Base-by-base conservation (phyloP, 352 stramenopile species). In the Phytophthora megakarya region DNA sequence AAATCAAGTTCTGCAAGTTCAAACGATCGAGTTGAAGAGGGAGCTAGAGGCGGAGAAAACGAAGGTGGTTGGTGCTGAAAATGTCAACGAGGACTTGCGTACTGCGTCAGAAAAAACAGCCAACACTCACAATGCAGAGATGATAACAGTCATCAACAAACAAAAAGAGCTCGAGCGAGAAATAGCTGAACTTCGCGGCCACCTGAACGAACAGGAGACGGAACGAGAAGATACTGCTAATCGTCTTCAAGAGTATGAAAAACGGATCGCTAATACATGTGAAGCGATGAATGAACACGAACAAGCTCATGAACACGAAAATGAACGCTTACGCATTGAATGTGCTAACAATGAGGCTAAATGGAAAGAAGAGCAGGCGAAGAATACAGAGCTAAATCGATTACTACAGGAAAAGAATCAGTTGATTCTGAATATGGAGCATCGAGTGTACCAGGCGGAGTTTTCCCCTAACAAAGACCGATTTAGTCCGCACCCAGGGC, bases 331-430 rank as follows among this genome's bases (percentile, higher is more conserved):
- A 22, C 76, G 71, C 3, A 63, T 44, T 5, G 75, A 87, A 15
- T 67, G 77, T 6, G 12, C 54, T 0, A 73, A 65, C 0, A 45
- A 81, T 0, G 79, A 88, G 2, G 53, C 61, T 0, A 69, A 72
- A 22, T 81, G 65, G 57, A 78, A 78, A 39, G 83, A 88, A 59
- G 73, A 78, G 13, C 48, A 80, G 8, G 80, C 65, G 11, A 81
- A 85, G 18, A 93, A 72, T 43, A 57, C 50, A 1, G 83, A 92
- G 57, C 49, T 95, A 0, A 67, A 79, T 49, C 65, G 70, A 18
- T 53, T 95, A 1, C 30, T 92, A 6, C 61, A 73, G 18, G 86
- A 93, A 51, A 95, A 95, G 56, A 93, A 93, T 46, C 71, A 80
- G 18, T 55, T 77, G 46, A 88, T 93, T 26, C 65, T 80, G 13